Evolutionary conservation across 257 asterid genomes (phyloP).

Genomic region (Nicotiana sylvestris): DNA sequence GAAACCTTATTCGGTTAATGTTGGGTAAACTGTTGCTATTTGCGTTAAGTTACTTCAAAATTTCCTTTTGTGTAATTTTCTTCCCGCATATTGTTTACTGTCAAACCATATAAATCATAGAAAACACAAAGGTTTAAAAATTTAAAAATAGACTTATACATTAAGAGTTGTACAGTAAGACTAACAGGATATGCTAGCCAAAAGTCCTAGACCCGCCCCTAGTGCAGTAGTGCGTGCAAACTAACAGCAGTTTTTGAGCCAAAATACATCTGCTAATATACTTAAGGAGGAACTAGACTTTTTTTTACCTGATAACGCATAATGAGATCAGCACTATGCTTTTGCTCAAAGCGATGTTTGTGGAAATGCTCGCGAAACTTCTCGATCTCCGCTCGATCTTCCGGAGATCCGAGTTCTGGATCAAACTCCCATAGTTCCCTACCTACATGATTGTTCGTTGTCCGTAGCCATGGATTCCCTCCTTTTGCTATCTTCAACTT

Average conservation of each 20-base stretch:
- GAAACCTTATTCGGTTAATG: neutral
- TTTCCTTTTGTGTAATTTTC: neutral
- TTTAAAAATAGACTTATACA: neutral
- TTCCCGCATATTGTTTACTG: neutral
- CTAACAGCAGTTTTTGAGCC: neutral
- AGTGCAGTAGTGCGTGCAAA: neutral
- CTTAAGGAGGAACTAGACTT: neutral
- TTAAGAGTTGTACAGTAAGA: neutral
- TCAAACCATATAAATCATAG: neutral
- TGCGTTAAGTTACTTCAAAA: neutral
- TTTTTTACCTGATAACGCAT: slow-evolving; percentile 79
- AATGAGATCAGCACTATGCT: slow-evolving; percentile 81
- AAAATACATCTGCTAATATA: neutral
- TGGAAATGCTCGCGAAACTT: slow-evolving; percentile 53
- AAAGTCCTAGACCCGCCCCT: neutral
- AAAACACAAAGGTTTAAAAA: neutral
- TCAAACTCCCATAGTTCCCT: slow-evolving; percentile 90
- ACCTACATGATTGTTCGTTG: slow-evolving; percentile 65
- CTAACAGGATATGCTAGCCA: neutral
- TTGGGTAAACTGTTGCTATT: neutral
- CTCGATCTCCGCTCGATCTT: slow-evolving; percentile 73
- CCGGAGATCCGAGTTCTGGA: slow-evolving; percentile 55
- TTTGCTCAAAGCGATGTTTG: slow-evolving; percentile 60
- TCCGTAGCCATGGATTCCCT: slow-evolving; percentile 81
- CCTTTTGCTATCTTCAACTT: slow-evolving; percentile 82